Evolutionary conservation across 495 filamentous ascomycete genomes (phyloP).

Genomic region (Aspergillus ellipticus): DNA sequence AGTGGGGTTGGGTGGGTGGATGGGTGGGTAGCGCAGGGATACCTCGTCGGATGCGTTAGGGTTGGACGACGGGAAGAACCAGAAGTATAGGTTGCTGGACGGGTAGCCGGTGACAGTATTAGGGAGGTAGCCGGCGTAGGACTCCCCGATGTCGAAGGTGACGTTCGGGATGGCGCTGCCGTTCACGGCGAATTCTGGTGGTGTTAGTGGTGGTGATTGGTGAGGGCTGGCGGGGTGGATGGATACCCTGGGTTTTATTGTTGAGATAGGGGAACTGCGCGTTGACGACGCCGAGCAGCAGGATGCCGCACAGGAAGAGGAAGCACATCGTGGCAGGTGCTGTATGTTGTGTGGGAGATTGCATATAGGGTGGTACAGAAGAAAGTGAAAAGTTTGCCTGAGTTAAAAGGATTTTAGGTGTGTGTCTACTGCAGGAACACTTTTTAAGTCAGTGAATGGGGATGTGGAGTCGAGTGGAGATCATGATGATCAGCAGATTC

Average conservation of each 20-base stretch:
- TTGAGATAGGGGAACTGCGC: neutral
- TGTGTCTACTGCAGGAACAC: too few species aligned
- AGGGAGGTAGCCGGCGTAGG: conserved; percentile 67
- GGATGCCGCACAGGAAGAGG: neutral
- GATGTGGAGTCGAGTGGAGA: too few species aligned
- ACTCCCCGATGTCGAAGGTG: conserved; percentile 71
- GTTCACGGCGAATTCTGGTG: conserved; percentile 58
- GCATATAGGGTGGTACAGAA: too few species aligned
- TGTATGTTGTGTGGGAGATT: too few species aligned
- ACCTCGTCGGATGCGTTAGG: conserved; percentile 57
- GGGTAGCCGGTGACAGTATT: conserved; percentile 54
- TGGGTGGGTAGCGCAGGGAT: too few species aligned
- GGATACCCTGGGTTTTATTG: neutral
- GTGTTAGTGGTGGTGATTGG: neutral
- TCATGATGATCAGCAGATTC: too few species aligned
- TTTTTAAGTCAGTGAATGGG: too few species aligned
- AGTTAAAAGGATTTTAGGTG: too few species aligned
- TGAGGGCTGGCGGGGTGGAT: neutral
- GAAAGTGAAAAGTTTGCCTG: too few species aligned
- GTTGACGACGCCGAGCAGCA: neutral
- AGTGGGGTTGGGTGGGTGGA: conserved; percentile 29
- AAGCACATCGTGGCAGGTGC: too few species aligned
- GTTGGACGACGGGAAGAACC: conserved; percentile 68
- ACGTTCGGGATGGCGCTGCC: conserved; percentile 66
- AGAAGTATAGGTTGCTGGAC: conserved; percentile 65